These are phyloP conservation scores for Piper longum DNA, from an alignment of 164 flowering plant species.

Conservation along the genomic window DNA sequence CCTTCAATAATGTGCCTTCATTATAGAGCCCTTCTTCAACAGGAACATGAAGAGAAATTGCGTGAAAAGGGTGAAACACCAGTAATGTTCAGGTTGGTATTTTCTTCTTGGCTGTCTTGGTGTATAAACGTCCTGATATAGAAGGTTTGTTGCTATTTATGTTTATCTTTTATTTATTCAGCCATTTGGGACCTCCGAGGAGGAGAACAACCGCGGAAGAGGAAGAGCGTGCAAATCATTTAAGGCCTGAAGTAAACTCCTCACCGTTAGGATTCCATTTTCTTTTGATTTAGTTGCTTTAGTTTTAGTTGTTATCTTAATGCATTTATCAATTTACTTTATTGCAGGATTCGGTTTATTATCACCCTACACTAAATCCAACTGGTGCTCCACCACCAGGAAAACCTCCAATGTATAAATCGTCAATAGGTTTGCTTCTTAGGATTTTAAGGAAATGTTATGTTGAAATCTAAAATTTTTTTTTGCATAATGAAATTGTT, in stretches of 20 bases:
- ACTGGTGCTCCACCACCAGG: constrained; percentile 99
- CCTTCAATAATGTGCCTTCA: neutral
- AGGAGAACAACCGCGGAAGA: constrained; percentile 73
- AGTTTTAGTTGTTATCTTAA: neutral
- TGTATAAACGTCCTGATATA: neutral
- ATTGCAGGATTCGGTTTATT: constrained; percentile 93
- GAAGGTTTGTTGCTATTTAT: neutral
- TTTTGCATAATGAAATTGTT: neutral
- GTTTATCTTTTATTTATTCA: constrained; percentile 21
- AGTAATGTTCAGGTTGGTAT: constrained; percentile 93
- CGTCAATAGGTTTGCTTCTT: constrained; percentile 63
- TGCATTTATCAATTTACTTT: neutral
- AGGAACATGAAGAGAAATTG: constrained; percentile 90
- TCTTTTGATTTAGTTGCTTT: neutral
- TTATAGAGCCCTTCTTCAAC: constrained; percentile 3
- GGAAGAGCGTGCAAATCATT: constrained; percentile 80
- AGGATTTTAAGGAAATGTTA: neutral
- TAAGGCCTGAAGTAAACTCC: constrained; percentile 63
- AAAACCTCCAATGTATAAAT: constrained; percentile 93
- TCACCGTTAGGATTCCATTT: constrained; percentile 4
- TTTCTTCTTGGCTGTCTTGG: neutral
- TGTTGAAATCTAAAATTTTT: neutral
- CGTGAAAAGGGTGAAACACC: constrained; percentile 91
- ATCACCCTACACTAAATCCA: constrained; percentile 90
- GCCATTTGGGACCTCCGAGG: constrained; percentile 88